Evolutionary conservation across 208 protist genomes (phyloP).

Genomic region (Acanthamoeba polyphaga): DNA sequence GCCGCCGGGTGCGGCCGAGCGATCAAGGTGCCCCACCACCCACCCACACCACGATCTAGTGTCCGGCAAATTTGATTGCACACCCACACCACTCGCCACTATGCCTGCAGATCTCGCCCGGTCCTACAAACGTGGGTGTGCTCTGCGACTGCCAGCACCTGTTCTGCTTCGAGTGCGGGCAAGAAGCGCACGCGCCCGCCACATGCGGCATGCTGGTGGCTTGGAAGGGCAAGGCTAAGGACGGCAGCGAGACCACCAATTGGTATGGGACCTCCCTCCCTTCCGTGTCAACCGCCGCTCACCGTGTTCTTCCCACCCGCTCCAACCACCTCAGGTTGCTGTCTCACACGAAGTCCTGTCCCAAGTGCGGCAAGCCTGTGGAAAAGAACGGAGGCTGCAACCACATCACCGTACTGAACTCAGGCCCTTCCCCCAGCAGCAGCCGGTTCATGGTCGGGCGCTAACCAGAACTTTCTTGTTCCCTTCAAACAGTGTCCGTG

Average conservation of each 20-base stretch:
- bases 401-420: slow-evolving; percentile 75
- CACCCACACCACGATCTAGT: neutral
- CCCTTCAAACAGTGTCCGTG: neutral
- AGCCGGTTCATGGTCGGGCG: neutral
- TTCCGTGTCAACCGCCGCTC: neutral
- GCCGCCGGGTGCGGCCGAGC: slow-evolving; percentile 27
- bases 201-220: slow-evolving; percentile 48
- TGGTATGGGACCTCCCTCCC: neutral
- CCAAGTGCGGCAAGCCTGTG: slow-evolving; percentile 79
- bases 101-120: slow-evolving; percentile 47
- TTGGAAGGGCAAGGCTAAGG: slow-evolving; percentile 55
- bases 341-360: slow-evolving; percentile 81
- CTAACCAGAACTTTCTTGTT: neutral
- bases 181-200: slow-evolving; percentile 49
- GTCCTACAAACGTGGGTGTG: slow-evolving; percentile 18
- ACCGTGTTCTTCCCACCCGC: neutral
- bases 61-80: neutral
- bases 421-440: neutral
- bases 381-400: slow-evolving; percentile 87
- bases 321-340: neutral
- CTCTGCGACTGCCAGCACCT: slow-evolving; percentile 35
- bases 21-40: neutral
- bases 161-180: slow-evolving; percentile 58
- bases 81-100: neutral
- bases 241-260: slow-evolving; percentile 52